phyloP scores from a whole-genome alignment of 805 yeast genomes.

The Spathaspora sp. region DNA sequence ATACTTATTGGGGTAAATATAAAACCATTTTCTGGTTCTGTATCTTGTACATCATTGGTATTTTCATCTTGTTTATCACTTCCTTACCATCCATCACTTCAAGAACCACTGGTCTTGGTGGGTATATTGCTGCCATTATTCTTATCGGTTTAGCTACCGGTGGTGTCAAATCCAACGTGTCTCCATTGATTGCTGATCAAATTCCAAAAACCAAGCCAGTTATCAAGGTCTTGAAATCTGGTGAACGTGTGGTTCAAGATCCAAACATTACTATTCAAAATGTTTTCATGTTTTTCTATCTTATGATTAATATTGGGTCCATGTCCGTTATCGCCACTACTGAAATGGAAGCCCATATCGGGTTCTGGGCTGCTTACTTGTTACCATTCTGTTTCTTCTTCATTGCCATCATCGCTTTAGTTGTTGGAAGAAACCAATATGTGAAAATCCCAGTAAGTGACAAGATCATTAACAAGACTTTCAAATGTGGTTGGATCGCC shows the following conservation, averaged over 20 bases:
- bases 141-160: constrained; percentile 77
- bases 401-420: constrained; percentile 47
- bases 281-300: constrained; percentile 72
- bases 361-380: constrained; percentile 72
- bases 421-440: constrained; percentile 53
- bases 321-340: constrained; percentile 76
- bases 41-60: constrained; percentile 57
- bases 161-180: constrained; percentile 73
- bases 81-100: constrained; percentile 58
- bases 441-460: constrained; percentile 60
- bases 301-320: constrained; percentile 74
- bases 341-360: constrained; percentile 60
- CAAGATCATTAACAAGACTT: constrained; percentile 53
- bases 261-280: constrained; percentile 70
- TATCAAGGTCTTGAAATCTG: constrained; percentile 34
- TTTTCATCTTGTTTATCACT: constrained; percentile 62
- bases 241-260: constrained; percentile 46
- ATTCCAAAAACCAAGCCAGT: constrained; percentile 38
- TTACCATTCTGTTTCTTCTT: constrained; percentile 62
- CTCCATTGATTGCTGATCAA: constrained; percentile 71
- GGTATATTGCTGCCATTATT: constrained; percentile 53
- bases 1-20: constrained; percentile 69
- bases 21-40: constrained; percentile 63
- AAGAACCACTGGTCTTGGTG: constrained; percentile 55
- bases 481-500: constrained; percentile 41